Conservation (phyloP, 176 grass and related monocot genomes). For the Musa acuminata region DNA sequence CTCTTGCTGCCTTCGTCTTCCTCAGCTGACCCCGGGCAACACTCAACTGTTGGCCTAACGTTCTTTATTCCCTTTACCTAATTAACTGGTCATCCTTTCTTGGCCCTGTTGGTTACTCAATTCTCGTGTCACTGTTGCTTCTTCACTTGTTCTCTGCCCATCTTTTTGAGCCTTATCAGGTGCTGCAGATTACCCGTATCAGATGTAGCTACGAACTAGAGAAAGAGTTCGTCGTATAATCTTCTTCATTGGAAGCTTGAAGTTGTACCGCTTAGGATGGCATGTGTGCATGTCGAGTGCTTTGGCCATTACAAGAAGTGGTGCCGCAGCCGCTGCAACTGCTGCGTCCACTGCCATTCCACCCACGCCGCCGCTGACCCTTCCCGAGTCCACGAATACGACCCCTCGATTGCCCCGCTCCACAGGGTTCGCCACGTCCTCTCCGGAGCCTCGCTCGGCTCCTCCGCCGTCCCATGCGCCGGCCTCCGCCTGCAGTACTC, state of each 20-base stretch:
- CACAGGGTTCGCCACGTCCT: background rate
- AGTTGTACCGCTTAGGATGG: background rate
- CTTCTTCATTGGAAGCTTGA: background rate
- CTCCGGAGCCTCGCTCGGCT: slow-evolving; percentile 12
- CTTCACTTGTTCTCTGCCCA: too few relatives aligned
- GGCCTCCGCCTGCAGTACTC: slow-evolving; percentile 50
- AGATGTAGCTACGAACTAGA: too few relatives aligned
- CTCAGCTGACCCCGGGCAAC: too few relatives aligned
- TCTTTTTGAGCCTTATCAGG: too few relatives aligned
- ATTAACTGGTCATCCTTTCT: too few relatives aligned
- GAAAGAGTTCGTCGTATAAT: too few relatives aligned
- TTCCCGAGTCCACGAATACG: background rate
- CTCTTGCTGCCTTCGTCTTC: too few relatives aligned
- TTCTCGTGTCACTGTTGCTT: too few relatives aligned
- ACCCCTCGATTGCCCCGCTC: background rate
- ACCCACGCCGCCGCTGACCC: background rate
- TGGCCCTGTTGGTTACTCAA: too few relatives aligned
- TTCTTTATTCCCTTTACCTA: too few relatives aligned
- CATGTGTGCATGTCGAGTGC: slow-evolving; percentile 7
- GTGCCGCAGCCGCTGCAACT: background rate
- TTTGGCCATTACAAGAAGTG: background rate
- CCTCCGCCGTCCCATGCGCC: slow-evolving; percentile 35
- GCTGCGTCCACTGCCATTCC: background rate
- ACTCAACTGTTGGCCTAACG: too few relatives aligned
- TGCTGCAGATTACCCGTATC: too few relatives aligned